Evolutionary conservation across 2,329 filamentous ascomycete genomes (phyloP).

Genomic region (Dactylellina parvicollis): DNA sequence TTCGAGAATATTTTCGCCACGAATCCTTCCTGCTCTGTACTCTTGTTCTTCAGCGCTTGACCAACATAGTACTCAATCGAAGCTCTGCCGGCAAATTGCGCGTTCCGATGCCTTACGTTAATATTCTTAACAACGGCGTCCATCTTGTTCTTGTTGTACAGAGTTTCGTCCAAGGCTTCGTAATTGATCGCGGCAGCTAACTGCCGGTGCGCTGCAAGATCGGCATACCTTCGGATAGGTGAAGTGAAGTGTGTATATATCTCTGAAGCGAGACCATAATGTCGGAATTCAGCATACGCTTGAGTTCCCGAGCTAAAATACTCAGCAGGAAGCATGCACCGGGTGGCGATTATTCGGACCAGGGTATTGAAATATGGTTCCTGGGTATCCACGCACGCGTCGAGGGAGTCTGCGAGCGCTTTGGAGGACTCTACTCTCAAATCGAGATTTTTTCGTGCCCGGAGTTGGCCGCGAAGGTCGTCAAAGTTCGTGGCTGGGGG

Average conservation of each 20-base stretch:
- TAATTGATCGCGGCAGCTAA: conserved; percentile 95
- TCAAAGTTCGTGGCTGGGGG: conserved; percentile 97
- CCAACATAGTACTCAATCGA: conserved; percentile 98
- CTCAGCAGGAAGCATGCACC: conserved; percentile 99
- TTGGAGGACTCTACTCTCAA: conserved; percentile 86
- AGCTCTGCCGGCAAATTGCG: conserved; percentile 91
- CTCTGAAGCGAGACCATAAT: conserved; percentile 93
- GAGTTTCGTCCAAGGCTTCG: conserved; percentile 80
- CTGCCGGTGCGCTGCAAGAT: conserved; percentile 91
- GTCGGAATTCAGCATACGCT: conserved; percentile 90
- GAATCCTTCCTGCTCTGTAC: conserved; percentile 87
- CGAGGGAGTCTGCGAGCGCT: conserved; percentile 91
- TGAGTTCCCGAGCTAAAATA: conserved; percentile 97
- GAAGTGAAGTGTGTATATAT: conserved; percentile 99
- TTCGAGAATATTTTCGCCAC: conserved; percentile 98
- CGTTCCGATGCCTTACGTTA: conserved; percentile 96
- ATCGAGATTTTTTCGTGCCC: conserved; percentile 82
- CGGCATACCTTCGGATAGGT: conserved; percentile 96
- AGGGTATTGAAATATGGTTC: conserved; percentile 99
- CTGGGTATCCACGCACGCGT: conserved; percentile 78
- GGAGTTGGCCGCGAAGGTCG: conserved; percentile 88
- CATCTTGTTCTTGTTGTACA: conserved; percentile 83
- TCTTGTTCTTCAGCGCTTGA: conserved; percentile 83
- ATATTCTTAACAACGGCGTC: conserved; percentile 98
- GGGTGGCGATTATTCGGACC: conserved; percentile 94